Evolutionary conservation across 2,329 filamentous ascomycete genomes (phyloP), one percentile per base, ranked within the genome.

Genomic region (Arthrinium puccinioides): DNA sequence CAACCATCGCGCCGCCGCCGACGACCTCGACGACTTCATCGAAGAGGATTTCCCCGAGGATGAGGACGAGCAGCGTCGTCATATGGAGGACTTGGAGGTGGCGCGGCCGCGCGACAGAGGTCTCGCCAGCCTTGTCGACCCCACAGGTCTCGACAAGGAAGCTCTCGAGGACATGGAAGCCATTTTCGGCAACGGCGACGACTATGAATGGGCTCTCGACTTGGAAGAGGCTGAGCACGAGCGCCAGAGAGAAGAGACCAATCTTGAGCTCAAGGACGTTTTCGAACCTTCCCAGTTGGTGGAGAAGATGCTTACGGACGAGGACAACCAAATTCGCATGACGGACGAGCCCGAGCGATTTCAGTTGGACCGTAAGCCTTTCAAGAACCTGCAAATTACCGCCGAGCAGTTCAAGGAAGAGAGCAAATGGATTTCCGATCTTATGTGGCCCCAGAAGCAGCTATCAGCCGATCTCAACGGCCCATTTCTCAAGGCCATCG

Each of bases 201-300:
- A 98, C 55, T 98, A 97, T 56, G 82, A 89, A 50, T 98, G 94
- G 81, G 92, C 90, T 8, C 67, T 98, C 32, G 84, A 90, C 36
- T 72, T 90, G 53, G 89, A 97, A 60, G 85, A 92, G 31, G 82
- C 88, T 34, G 84, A 89, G 47, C 86, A 94, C 47, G 81, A 86
- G 32, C 79, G 84, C 40, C 73, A 84, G 47, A 76, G 81, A 42
- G 84, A 87, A 44, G 86, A 94, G 47, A 85, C 89, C 52, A 82
- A 82, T 30, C 78, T 97, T 28, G 87, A 96, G 61, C 76, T 98
- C 44, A 96, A 97, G 65, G 90, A 98, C 57, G 90, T 98, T 35
- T 98, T 98, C 53, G 92, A 98, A 62, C 92, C 92, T 1, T 94
- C 89, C 3, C 88, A 98, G 59, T 75, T 98, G 26, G 82, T 84